Conservation (phyloP, 148 eudicot genomes). For the Fagopyrum homotropicum region DNA sequence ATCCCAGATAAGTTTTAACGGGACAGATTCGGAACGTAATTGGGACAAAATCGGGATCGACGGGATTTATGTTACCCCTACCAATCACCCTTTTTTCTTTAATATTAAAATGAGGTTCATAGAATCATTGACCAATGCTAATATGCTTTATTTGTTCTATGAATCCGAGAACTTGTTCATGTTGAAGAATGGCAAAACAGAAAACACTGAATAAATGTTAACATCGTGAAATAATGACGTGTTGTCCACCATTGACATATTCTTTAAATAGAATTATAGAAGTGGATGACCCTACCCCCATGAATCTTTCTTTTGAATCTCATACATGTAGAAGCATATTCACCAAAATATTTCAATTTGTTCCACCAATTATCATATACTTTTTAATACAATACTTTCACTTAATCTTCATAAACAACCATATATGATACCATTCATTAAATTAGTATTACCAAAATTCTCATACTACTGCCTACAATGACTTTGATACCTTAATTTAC, state of each 20-base stretch:
- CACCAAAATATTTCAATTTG: neutral
- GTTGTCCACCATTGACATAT: neutral
- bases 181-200: neutral
- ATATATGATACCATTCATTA: no score
- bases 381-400: no score
- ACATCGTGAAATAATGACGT: neutral
- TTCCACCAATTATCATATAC: no score
- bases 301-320: conserved; percentile 4
- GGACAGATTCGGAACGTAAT: no score
- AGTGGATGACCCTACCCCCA: neutral
- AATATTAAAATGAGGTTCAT: neutral
- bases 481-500: no score
- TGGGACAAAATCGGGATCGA: no score
- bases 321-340: neutral
- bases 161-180: neutral
- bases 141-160: neutral
- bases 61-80: no score
- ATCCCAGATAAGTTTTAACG: no score
- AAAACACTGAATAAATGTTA: neutral
- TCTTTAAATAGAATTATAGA: neutral
- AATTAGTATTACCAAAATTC: no score
- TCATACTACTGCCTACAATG: no score
- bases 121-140: neutral
- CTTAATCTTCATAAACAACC: no score
- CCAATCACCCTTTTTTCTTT: no score